Base-by-base conservation (phyloP, 108 stramenopile species). In the Bacterosira constricta region DNA sequence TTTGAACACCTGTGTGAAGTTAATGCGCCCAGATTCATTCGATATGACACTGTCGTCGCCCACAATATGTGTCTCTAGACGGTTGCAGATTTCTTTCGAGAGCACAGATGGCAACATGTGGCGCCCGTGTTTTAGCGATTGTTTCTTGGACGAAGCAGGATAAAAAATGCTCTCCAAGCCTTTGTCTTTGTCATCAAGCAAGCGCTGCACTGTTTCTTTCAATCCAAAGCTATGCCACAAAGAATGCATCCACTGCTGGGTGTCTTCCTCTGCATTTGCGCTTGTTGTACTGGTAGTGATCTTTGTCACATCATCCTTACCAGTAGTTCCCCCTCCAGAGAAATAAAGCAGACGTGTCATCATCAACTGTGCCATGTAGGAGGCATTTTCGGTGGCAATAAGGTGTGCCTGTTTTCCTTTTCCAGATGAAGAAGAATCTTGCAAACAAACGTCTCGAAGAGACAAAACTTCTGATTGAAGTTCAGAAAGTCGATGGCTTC, bases 241-340 rank as follows among this genome's bases (percentile, higher is more conserved):
- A 3, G 90, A 73, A 63, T 83, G 76, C 27, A 87, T 51, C 34
- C 83, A 72, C 31, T 72, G 53, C 26, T 80, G 36, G 23, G 13
- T 45, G 41, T 62, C 59, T 39, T 67, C 54, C 44, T 64, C 51
- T 27, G 39, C 69, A 17, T 17, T 51, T 18, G 23, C 13, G 10
- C 20, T 12, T 31, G 64, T 51, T 26, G 39, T 26, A 29, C 57
- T 54, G 3, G 15, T 5, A 15, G 23, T 21, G 37, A 37, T 31
- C 0, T 6, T 20, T 29, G 49, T 51, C n/a, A 47, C 21, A n/a
- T 52, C 39, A 18, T 81, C 37, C 56, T 77, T 54, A 15, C 82
- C 81, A 39, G 90, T 94, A 18, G 87, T 90, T 12, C 93, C 93
- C 37, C 93, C 93, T 10, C 93, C 93, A 3, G 83, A 84, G 29